A percentile compares a stretch with the other conserved stretches of the same genome.
phyloP scores from a whole-genome alignment of 129 eudicot species.

The carrot (Daucus carota) region DH1_v3.0 NC_030384.2:44242501-44243000 shows the following conservation, averaged over 20 bases:
- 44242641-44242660: slow-evolving; percentile 56
- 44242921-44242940: slow-evolving; percentile 74
- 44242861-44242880: slow-evolving; percentile 40
- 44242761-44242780: slow-evolving; percentile 17
- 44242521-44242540: slow-evolving; percentile 19
- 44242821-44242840: slow-evolving; percentile 45
- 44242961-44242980: neutral
- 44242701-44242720: slow-evolving; percentile 29
- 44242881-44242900: slow-evolving; percentile 59
- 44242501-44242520: slow-evolving; percentile 26
- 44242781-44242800: slow-evolving; percentile 52
- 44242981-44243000: slow-evolving; percentile 39
- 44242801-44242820: slow-evolving; percentile 64
- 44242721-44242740: slow-evolving; percentile 28
- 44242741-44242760: slow-evolving; percentile 42
- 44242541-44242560: slow-evolving; percentile 28
- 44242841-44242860: slow-evolving; percentile 53
- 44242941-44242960: slow-evolving; percentile 32
- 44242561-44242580: slow-evolving; percentile 54
- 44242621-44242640: slow-evolving; percentile 58
- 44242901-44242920: slow-evolving; percentile 45
- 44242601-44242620: slow-evolving; percentile 33
- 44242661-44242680: slow-evolving; percentile 45
- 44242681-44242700: slow-evolving; percentile 63
- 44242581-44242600: slow-evolving; percentile 40